These are phyloP conservation scores for Candida taoyuanica DNA, from an alignment of 805 yeast genomes.

Conservation along the genomic window DNA sequence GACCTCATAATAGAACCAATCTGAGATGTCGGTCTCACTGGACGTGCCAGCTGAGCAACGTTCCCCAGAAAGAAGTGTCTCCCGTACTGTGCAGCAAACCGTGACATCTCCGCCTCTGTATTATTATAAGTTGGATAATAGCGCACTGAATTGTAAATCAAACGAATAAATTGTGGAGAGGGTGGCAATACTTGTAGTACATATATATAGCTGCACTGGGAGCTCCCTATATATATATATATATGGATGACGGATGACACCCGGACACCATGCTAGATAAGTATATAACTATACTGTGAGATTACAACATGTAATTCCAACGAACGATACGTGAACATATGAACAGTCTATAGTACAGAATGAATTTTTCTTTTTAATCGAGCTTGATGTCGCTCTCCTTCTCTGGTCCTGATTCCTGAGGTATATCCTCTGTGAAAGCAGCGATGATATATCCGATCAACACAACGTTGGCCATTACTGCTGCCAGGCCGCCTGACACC, in stretches of 20 bases:
- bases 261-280: background rate
- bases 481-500: slow-evolving; percentile 77
- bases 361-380: too few relatives aligned
- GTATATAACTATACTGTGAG: too few relatives aligned
- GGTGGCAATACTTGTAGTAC: too few relatives aligned
- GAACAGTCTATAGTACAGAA: too few relatives aligned
- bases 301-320: too few relatives aligned
- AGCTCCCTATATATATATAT: too few relatives aligned
- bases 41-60: slow-evolving; percentile 3
- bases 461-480: slow-evolving; percentile 69
- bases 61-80: slow-evolving; percentile 21
- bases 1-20: slow-evolving; percentile 6
- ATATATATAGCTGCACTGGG: too few relatives aligned
- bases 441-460: slow-evolving; percentile 67
- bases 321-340: too few relatives aligned
- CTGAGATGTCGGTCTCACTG: background rate
- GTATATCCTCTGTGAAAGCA: slow-evolving; percentile 65
- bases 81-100: slow-evolving; percentile 11
- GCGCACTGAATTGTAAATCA: too few relatives aligned
- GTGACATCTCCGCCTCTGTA: slow-evolving; percentile 5
- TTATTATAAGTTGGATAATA: too few relatives aligned
- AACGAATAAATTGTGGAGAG: too few relatives aligned
- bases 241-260: background rate
- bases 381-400: slow-evolving; percentile 35
- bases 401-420: slow-evolving; percentile 26